A percentile compares a stretch with the other conserved stretches of the same genome.
These are phyloP conservation scores for Chionographis japonica DNA, from an alignment of 106 monocot species.

Conservation along the genomic window DNA sequence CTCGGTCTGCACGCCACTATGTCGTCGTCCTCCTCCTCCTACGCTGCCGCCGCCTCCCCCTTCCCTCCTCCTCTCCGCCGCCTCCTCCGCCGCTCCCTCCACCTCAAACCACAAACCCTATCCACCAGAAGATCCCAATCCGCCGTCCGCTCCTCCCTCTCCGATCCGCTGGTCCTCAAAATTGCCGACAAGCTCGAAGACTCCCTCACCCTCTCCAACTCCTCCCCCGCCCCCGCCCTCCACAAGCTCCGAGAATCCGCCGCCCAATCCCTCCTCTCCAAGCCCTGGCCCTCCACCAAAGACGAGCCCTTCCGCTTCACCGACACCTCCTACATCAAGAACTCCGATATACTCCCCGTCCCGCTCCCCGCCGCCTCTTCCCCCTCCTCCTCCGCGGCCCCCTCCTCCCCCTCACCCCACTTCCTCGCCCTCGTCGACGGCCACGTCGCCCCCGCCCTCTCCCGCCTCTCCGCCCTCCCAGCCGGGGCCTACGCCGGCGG, in stretches of 20 bases:
- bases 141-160: constrained; percentile 26
- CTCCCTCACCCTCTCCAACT: constrained; percentile 35
- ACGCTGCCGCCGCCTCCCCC: not conserved
- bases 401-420: constrained; percentile 21
- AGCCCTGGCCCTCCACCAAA: constrained; percentile 57
- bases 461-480: constrained; percentile 45
- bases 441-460: constrained; percentile 38
- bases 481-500: constrained; percentile 44
- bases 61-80: constrained; percentile 2
- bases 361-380: constrained; percentile 29
- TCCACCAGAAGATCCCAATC: not conserved
- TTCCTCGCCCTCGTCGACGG: constrained; percentile 53
- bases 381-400: constrained; percentile 5
- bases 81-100: constrained; percentile 4
- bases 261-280: constrained; percentile 66
- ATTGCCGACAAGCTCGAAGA: constrained; percentile 91
- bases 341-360: constrained; percentile 19
- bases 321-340: constrained; percentile 65
- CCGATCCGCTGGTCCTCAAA: constrained; percentile 71
- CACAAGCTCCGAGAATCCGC: constrained; percentile 49
- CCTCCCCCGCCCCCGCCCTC: constrained; percentile 23
- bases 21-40: constrained; percentile 5
- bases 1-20: no score
- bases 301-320: constrained; percentile 90
- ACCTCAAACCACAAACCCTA: constrained; percentile 10